A percentile compares a stretch with the other conserved stretches of the same genome.
Conservation (phyloP, 139 green algal species). For the Chlorella sp. region DNA sequence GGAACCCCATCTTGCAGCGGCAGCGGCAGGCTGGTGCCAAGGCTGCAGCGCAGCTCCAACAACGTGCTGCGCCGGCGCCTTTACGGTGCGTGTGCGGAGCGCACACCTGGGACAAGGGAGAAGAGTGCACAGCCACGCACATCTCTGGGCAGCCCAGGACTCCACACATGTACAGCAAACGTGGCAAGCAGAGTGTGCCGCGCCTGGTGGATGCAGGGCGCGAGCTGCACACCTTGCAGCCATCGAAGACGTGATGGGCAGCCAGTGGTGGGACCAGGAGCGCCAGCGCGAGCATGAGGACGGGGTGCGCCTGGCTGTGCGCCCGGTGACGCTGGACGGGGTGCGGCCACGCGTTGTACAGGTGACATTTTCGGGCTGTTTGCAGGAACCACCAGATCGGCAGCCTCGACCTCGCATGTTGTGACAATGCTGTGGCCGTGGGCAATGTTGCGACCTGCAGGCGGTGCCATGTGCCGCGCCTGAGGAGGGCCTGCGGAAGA, state of each 20-base stretch:
- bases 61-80: not conserved
- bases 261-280: no score
- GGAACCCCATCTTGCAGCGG: not conserved
- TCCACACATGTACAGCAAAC: not conserved
- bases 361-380: not conserved
- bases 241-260: no score
- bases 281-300: no score
- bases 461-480: not conserved
- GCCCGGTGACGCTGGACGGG: no score
- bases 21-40: not conserved
- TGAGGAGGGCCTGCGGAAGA: not conserved
- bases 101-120: not conserved
- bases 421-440: not conserved
- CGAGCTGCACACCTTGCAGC: no score
- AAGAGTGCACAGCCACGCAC: not conserved
- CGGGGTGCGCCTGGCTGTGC: no score
- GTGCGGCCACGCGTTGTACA: no score
- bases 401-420: not conserved
- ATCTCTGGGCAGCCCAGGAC: not conserved
- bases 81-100: not conserved
- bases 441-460: not conserved
- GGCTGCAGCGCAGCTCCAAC: not conserved
- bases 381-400: not conserved
- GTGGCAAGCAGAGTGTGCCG: not conserved
- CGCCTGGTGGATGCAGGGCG: not conserved